A percentile compares a stretch with the other conserved stretches of the same genome.
Conservation (phyloP, 208 protist genomes). For the Trypanosoma platydactyli region DNA sequence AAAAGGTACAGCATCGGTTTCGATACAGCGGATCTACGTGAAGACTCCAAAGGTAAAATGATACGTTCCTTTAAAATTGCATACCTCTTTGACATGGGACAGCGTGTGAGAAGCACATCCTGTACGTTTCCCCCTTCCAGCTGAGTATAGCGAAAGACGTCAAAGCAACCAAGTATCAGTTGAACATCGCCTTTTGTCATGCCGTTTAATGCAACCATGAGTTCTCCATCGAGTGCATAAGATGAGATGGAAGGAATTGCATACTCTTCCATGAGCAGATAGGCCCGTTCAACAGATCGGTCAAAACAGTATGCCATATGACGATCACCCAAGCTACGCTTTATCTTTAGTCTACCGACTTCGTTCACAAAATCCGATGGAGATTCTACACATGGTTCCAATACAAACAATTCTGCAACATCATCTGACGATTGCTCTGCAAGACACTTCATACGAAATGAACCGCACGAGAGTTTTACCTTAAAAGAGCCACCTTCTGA, state of each 20-base stretch:
- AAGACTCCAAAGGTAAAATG: constrained; percentile 25
- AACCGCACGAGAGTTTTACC: constrained; percentile 12
- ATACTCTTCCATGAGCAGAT: constrained; percentile 51
- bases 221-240: constrained; percentile 65
- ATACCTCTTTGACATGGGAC: constrained; percentile 47
- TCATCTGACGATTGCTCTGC: not conserved
- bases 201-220: constrained; percentile 35
- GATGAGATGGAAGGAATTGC: constrained; percentile 14
- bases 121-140: constrained; percentile 9
- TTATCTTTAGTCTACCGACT: not conserved
- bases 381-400: not conserved
- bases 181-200: not conserved
- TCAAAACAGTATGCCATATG: constrained; percentile 51
- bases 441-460: constrained; percentile 5
- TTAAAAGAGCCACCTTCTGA: not conserved
- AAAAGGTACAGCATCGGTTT: constrained; percentile 28
- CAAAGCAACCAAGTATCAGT: constrained; percentile 56
- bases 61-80: constrained; percentile 31
- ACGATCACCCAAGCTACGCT: constrained; percentile 15
- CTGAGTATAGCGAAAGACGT: constrained; percentile 40
- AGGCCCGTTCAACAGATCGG: constrained; percentile 51
- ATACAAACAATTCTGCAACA: constrained; percentile 10
- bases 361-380: not conserved
- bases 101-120: constrained; percentile 24
- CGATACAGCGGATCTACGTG: not conserved